Base-by-base conservation (phyloP, 306 rosid genomes). In the Acacia acuminata region DNA sequence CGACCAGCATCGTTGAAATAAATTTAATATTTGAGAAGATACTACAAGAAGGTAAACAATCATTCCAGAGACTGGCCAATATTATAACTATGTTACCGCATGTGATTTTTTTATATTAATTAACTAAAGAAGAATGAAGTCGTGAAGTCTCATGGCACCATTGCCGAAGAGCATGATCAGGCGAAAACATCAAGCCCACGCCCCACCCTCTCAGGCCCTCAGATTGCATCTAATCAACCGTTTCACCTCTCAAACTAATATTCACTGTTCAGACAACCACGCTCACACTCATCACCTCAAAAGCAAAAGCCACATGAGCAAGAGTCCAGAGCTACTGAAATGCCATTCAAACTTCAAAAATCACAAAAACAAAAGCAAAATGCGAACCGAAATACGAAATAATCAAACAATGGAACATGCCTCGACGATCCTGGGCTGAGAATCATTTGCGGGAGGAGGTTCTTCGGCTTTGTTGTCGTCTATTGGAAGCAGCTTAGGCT, bases 401-500 rank as follows among this genome's bases (percentile, higher is more conserved):
- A 50, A 73, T 30, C 47, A 14, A 51, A 74, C 66, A 11, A 19
- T 12, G 50, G 34, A 30, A 75, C 17, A 51, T 36, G 83, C 89
- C 89, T 80, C 47, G 44, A 16, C 12, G 43, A 6, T 68, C 22
- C 67, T 61, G 48, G 44, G 58, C 40, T 32, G 71, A 75, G 80
- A 45, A 53, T 80, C 73, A 36, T 53, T 45, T 12, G 14, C 36
- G 16, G 77, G 65, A 22, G 30, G 80, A 22, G 30, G 42, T 4
- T 66, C 83, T 5, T 53, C 15, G 48, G 7, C 72, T 7, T 56
- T 71, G 30, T 56, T 71, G 30, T 42, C 42, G 71, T 83, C 81
- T 60, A 63, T 48, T 61, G 75, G 82, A 65, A 56, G 43, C 58
- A n/a, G 70, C 83, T 83, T 86, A 24, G 81, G 87, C 60, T 38